These are phyloP conservation scores for Fomitiporia mediterranea DNA, from an alignment of 1,284 basidiomycete species.

Conservation along the genomic window DNA sequence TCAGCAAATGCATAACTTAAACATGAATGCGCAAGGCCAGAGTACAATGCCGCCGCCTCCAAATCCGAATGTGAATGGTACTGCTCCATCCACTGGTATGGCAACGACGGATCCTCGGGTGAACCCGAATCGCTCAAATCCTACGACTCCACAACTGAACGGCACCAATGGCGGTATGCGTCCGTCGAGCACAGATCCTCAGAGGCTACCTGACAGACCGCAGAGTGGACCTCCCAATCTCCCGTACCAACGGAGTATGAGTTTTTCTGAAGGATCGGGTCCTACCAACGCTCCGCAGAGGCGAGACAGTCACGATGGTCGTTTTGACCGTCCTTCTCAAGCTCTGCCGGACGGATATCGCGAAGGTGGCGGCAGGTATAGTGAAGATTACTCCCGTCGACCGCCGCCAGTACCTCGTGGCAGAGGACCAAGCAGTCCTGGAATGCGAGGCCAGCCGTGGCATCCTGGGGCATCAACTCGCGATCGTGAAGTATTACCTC, in stretches of 20 bases:
- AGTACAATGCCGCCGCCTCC: neutral
- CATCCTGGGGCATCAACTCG: neutral
- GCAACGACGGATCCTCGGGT: conserved; percentile 3
- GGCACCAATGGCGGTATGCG: neutral
- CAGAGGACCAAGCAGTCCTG: neutral
- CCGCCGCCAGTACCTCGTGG: conserved; percentile 1
- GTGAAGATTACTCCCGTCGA: neutral
- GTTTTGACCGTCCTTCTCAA: neutral
- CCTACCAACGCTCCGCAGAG: neutral
- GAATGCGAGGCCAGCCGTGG: neutral
- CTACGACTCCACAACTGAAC: neutral
- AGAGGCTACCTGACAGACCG: neutral
- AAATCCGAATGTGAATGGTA: neutral
- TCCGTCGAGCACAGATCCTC: neutral
- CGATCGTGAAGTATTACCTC: neutral
- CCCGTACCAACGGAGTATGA: neutral
- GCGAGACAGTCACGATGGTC: neutral
- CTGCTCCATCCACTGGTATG: neutral
- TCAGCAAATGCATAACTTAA: neutral
- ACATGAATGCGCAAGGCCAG: neutral
- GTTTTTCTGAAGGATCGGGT: neutral
- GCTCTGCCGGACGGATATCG: neutral
- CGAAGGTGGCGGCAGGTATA: neutral
- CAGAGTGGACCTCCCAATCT: neutral
- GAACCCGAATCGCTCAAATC: neutral